Conservation (phyloP, 2,329 filamentous ascomycete species). For the Emydomyces testavorans region DNA sequence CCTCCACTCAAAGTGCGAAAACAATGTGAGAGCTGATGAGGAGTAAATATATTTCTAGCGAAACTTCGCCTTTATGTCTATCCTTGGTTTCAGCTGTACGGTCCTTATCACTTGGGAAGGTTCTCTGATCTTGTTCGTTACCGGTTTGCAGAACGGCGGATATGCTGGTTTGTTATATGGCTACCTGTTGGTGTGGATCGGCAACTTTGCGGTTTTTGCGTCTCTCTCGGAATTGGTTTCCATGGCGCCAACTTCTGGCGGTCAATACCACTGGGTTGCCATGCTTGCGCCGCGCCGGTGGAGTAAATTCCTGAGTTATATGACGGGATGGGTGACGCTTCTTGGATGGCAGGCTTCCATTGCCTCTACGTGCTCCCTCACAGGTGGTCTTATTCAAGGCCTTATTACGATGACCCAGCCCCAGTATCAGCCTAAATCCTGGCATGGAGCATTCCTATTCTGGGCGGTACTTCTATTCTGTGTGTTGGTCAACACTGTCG, state of each 20-base stretch:
- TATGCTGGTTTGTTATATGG: slow-evolving; percentile 31
- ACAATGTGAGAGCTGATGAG: slow-evolving; percentile 1
- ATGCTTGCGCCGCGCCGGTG: slow-evolving; percentile 28
- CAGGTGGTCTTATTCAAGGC: slow-evolving; percentile 28
- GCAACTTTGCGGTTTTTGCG: slow-evolving; percentile 29
- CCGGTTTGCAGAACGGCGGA: slow-evolving; percentile 25
- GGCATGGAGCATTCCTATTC: slow-evolving; percentile 38
- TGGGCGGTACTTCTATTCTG: slow-evolving; percentile 39
- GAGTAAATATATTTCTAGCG: slow-evolving; percentile 12
- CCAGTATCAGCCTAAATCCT: slow-evolving; percentile 19
- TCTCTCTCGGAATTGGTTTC: slow-evolving; percentile 34
- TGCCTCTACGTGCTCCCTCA: slow-evolving; percentile 27
- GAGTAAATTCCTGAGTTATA: slow-evolving; percentile 28
- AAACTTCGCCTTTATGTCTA: slow-evolving; percentile 28
- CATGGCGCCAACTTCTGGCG: slow-evolving; percentile 32
- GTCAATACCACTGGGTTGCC: slow-evolving; percentile 34
- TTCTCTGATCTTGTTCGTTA: slow-evolving; percentile 15
- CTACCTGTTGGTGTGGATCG: slow-evolving; percentile 28
- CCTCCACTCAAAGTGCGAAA: slow-evolving; percentile 1
- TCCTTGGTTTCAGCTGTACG: slow-evolving; percentile 29
- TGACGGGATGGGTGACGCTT: slow-evolving; percentile 32
- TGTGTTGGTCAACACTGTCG: slow-evolving; percentile 42
- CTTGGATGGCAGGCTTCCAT: slow-evolving; percentile 30
- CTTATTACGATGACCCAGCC: slow-evolving; percentile 27
- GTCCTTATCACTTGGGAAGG: slow-evolving; percentile 32